Conservation (phyloP, 2,329 filamentous ascomycete species). For the Phialophora expanda region DNA sequence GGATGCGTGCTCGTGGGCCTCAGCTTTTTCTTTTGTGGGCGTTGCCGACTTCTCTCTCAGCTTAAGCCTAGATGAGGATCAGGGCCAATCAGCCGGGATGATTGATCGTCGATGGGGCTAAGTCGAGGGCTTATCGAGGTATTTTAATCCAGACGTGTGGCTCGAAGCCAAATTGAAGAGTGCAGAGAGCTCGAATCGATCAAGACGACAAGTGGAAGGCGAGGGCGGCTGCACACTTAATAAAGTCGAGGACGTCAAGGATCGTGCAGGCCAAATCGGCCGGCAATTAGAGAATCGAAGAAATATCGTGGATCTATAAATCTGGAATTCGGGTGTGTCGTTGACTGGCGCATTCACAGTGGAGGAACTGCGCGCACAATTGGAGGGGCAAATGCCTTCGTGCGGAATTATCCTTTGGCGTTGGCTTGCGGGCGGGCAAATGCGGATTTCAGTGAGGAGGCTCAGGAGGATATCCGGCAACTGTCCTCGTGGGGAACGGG, state of each 20-base stretch:
- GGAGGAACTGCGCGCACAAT: neutral
- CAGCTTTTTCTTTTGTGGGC: slow-evolving; percentile 5
- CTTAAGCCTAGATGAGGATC: neutral
- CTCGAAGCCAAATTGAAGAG: neutral
- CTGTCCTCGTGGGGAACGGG: neutral
- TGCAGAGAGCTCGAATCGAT: neutral
- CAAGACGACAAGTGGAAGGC: neutral
- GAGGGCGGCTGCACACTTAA: neutral
- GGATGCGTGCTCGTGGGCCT: slow-evolving; percentile 7
- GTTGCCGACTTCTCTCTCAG: slow-evolving; percentile 11
- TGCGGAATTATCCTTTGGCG: slow-evolving; percentile 1
- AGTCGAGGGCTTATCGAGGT: slow-evolving; percentile 9
- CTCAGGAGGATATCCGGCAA: neutral
- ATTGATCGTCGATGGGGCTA: slow-evolving; percentile 10
- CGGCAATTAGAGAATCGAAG: slow-evolving; percentile 20
- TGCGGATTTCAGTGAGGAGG: neutral
- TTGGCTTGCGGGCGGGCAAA: neutral
- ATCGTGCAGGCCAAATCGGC: slow-evolving; percentile 2
- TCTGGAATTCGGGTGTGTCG: slow-evolving; percentile 4
- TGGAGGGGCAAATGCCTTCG: neutral
- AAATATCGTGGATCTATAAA: slow-evolving; percentile 15
- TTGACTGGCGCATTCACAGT: neutral
- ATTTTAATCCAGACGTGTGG: neutral
- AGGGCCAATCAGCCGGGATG: slow-evolving; percentile 9
- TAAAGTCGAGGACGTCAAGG: slow-evolving; percentile 8